Evolutionary conservation across 2,329 filamentous ascomycete genomes (phyloP).

Genomic region (Periconia sp.): DNA sequence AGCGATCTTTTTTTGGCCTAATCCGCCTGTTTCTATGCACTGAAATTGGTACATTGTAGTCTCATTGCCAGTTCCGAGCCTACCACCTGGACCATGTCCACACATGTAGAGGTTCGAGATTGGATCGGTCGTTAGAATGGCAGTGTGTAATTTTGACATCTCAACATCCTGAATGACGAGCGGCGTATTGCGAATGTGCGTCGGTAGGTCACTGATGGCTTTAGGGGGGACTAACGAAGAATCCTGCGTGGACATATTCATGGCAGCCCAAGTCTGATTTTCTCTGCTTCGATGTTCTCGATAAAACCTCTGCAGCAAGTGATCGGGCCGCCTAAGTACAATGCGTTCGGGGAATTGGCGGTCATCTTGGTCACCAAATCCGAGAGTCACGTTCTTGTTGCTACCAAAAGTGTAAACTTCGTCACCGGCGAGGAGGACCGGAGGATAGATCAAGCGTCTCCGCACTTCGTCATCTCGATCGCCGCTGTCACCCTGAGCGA

Average conservation of each 20-base stretch:
- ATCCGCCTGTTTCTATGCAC: slow-evolving; percentile 75
- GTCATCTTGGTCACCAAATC: slow-evolving; percentile 94
- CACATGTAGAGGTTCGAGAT: slow-evolving; percentile 92
- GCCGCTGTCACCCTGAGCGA: slow-evolving; percentile 48
- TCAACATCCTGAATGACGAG: slow-evolving; percentile 80
- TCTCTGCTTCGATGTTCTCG: slow-evolving; percentile 66
- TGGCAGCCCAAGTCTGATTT: slow-evolving; percentile 44
- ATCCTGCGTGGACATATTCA: slow-evolving; percentile 39
- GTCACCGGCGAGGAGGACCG: slow-evolving; percentile 66
- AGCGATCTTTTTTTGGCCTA: slow-evolving; percentile 75
- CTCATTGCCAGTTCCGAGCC: slow-evolving; percentile 88
- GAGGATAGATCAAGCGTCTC: slow-evolving; percentile 33
- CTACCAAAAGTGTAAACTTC: slow-evolving; percentile 95
- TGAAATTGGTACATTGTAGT: slow-evolving; percentile 86
- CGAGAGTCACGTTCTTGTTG: slow-evolving; percentile 92
- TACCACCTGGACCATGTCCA: slow-evolving; percentile 87
- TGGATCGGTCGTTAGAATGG: slow-evolving; percentile 83
- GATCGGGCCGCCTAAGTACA: slow-evolving; percentile 74
- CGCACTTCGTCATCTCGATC: slow-evolving; percentile 46
- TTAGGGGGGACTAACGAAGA: slow-evolving; percentile 33
- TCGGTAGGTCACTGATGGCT: slow-evolving; percentile 67
- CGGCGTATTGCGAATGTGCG: slow-evolving; percentile 72
- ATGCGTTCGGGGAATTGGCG: slow-evolving; percentile 91
- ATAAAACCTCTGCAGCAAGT: slow-evolving; percentile 76
- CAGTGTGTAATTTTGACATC: slow-evolving; percentile 91